Conservation (phyloP, 495 filamentous ascomycete species). For the Parachaetomium inaequale region DNA sequence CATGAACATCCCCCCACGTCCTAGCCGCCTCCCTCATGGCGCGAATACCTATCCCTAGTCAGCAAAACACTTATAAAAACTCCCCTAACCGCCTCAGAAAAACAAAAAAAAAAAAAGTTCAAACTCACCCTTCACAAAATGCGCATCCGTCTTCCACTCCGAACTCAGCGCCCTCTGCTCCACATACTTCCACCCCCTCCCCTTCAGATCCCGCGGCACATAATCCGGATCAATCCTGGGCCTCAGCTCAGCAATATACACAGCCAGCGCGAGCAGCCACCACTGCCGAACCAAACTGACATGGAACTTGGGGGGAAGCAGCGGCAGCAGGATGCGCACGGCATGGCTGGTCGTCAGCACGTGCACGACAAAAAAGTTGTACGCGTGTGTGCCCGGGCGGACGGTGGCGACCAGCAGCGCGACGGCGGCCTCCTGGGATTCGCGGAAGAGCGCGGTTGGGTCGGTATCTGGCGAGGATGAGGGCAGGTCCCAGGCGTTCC, state of each 20-base stretch:
- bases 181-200: slow-evolving; percentile 73
- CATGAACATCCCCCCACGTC: slow-evolving; percentile 81
- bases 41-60: slow-evolving; percentile 51
- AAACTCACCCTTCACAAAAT: slow-evolving; percentile 69
- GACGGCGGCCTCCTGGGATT: slow-evolving; percentile 72
- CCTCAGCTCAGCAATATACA: slow-evolving; percentile 72
- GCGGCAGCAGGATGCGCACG: slow-evolving; percentile 75
- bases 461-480: slow-evolving; percentile 42
- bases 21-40: slow-evolving; percentile 68
- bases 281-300: slow-evolving; percentile 72
- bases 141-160: slow-evolving; percentile 63
- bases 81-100: neutral
- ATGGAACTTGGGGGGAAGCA: slow-evolving; percentile 70
- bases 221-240: slow-evolving; percentile 64
- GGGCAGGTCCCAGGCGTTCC: slow-evolving; percentile 69
- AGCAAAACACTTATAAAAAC: slow-evolving; percentile 13
- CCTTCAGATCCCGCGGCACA: slow-evolving; percentile 59
- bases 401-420: slow-evolving; percentile 65
- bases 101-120: neutral
- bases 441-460: slow-evolving; percentile 65
- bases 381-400: slow-evolving; percentile 54
- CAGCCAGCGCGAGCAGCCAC: slow-evolving; percentile 77
- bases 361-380: slow-evolving; percentile 85
- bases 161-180: slow-evolving; percentile 63
- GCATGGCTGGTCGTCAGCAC: slow-evolving; percentile 82